Evolutionary conservation across 371 early-diverging fungal species (phyloP), one percentile per base, ranked within the genome.

Genomic region (Capniomyces stellatus): DNA sequence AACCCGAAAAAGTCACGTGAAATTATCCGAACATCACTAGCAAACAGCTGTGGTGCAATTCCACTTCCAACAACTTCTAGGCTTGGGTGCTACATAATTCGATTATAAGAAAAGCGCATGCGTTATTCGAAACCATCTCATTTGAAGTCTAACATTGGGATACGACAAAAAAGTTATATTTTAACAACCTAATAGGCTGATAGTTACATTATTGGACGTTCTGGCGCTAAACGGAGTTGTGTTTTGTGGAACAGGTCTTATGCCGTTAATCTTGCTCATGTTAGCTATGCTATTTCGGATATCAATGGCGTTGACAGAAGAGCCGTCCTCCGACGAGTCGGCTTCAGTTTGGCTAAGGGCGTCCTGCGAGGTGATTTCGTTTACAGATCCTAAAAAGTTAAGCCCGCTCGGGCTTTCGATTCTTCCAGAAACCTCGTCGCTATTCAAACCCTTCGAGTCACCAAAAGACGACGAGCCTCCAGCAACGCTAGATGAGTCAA

Each of bases 11-110:
- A 31, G 2, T 29, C 19, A 27, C 40, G 28, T 35, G 51, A 51
- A 51, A 51, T 23, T 30, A 51, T 51, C 22, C 31, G 27, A 2
- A 31, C 51, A 22, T 51, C 51, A 22, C 6, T 51, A n/a, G 51
- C 51, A 35, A 51, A 51, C 29, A 2, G 51, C 12, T 8, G 29
- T 29, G 51, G 51, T 4, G 27, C 15, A 27, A 49, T 49, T 3
- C n/a, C 29, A 12, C 49, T 29, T 8, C 29, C 29, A 49, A 49
- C 49, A 23, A 18, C 8, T 27, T 49, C 49, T 10, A 25, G 44
- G 21, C 21, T 22, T 22, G 25, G 19, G 10, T 10, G 8, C 25
- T 44, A n/a, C 19, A 22, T 10, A 44, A 44, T 40, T 13, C n/a
- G 40, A 40, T 13, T 13, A 13, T 40, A 40, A 40, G 12, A 40